Base-by-base conservation (phyloP, 306 rosid genomes). In the Alnus glutinosa region DNA sequence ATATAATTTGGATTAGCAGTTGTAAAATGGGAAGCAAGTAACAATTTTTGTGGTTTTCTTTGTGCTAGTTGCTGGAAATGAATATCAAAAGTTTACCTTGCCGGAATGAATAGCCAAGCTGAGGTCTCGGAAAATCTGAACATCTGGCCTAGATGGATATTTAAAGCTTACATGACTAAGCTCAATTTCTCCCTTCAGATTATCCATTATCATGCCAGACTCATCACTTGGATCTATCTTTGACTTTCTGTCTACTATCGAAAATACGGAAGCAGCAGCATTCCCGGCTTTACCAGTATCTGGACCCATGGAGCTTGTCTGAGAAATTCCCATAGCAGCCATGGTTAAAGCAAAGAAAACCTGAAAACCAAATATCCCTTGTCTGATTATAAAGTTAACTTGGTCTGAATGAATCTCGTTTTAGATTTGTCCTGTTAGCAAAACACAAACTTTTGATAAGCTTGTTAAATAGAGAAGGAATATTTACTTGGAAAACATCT, bases 401-500 rank as follows among this genome's bases (percentile, higher is more conserved):
- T 34, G 47, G 23, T 50, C n/a, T 7, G 47, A 34, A 36, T 5
- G 11, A 34, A 36, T 36, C 70, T 34, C 3, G 23, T 62, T 71
- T 55, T 16, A 16, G 49, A 67, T 37, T 37, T 15, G 4, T 39
- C 12, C 18, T 9, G 71, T 67, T 23, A 23, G 71, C 1, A 11
- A 37, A 37, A 8, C 7, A 63, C 11, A 39, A 8, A 18, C 23
- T 42, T 67, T 39, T 39, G 23, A 57, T 39, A 54, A 3, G 18
- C 47, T 62, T 51, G 59, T 4, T 13, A 37, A 19, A 15, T 36
- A 59, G 18, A 9, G 85, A 71, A 72, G 75, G 55, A 52, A 51
- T 50, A 68, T 79, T 36, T 86, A 91, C 92, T 7, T 77, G 86
- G 74, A 86, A 91, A 80, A 91, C 92, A 66, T 89, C 88, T 7